phyloP scores from a whole-genome alignment of 2,329 filamentous ascomycete genomes.

The Bipolaris victoriae region DNA sequence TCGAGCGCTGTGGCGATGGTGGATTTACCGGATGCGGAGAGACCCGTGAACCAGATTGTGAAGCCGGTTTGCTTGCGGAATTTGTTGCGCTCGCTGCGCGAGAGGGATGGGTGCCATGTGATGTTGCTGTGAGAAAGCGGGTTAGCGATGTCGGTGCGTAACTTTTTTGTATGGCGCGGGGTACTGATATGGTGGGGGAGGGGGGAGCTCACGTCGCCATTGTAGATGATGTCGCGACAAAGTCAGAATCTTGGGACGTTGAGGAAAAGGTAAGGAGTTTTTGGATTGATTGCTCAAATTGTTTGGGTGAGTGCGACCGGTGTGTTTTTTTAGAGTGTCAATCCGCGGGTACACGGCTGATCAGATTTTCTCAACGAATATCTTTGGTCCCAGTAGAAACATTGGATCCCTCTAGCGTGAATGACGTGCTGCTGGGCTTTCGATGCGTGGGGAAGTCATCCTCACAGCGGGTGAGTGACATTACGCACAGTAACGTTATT shows the following conservation, averaged over 20 bases:
- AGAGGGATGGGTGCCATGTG: constrained; percentile 85
- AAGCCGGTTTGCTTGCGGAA: constrained; percentile 84
- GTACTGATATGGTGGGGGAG: constrained; percentile 25
- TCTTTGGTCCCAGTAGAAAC: constrained; percentile 15
- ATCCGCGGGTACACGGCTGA: constrained; percentile 17
- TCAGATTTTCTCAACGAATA: constrained; percentile 12
- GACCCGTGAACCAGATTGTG: constrained; percentile 97
- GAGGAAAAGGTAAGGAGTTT: constrained; percentile 1
- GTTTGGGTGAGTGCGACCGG: not conserved
- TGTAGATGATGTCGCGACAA: constrained; percentile 5
- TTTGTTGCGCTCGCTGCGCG: constrained; percentile 75
- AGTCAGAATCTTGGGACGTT: not conserved
- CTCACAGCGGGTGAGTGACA: constrained; percentile 7
- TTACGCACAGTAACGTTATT: not conserved
- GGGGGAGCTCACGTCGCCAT: constrained; percentile 49
- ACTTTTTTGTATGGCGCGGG: too few species aligned
- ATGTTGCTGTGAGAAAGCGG: constrained; percentile 69
- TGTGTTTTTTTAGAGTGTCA: constrained; percentile 14
- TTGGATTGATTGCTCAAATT: not conserved
- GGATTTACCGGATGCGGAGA: constrained; percentile 95
- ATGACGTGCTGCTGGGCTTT: constrained; percentile 34
- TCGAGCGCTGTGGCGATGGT: constrained; percentile 96
- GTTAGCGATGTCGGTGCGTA: constrained; percentile 16
- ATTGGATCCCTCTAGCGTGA: constrained; percentile 35
- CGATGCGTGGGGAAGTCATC: constrained; percentile 20